phyloP scores from a whole-genome alignment of 257 asterid genomes.

The Voacanga thouarsii region DNA sequence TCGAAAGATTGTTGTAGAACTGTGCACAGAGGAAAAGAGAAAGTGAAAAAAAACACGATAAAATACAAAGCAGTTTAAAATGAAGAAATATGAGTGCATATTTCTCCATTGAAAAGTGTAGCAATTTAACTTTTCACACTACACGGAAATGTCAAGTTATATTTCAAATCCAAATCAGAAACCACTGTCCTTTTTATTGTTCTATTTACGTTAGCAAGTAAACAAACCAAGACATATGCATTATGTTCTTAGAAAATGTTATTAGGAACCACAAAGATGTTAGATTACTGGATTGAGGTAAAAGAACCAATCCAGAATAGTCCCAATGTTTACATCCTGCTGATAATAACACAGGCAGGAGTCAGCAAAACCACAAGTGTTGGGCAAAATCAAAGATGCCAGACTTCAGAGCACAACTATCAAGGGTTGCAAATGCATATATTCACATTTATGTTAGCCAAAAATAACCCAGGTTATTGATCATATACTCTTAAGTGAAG shows the following conservation, averaged over 20 bases:
- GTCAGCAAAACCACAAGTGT: background rate
- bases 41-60: background rate
- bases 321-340: background rate
- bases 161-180: background rate
- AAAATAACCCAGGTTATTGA: background rate
- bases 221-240: background rate
- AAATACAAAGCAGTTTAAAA: background rate
- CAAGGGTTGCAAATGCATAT: background rate
- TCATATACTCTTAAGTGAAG: background rate
- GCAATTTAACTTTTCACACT: background rate
- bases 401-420: background rate
- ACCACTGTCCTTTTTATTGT: background rate
- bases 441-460: background rate
- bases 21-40: slow-evolving; percentile 26
- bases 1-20: slow-evolving; percentile 81
- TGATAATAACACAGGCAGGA: background rate
- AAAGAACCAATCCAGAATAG: background rate
- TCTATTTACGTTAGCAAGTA: background rate
- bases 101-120: background rate
- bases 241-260: background rate
- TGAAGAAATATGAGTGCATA: background rate
- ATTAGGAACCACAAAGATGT: background rate
- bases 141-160: background rate
- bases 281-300: background rate
- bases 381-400: background rate